Percentiles rank a stretch among this genome's conserved stretches.
These are phyloP conservation scores for Lentinus brumalis DNA, from an alignment of 768 basidiomycete species.

Conservation along the genomic window DNA sequence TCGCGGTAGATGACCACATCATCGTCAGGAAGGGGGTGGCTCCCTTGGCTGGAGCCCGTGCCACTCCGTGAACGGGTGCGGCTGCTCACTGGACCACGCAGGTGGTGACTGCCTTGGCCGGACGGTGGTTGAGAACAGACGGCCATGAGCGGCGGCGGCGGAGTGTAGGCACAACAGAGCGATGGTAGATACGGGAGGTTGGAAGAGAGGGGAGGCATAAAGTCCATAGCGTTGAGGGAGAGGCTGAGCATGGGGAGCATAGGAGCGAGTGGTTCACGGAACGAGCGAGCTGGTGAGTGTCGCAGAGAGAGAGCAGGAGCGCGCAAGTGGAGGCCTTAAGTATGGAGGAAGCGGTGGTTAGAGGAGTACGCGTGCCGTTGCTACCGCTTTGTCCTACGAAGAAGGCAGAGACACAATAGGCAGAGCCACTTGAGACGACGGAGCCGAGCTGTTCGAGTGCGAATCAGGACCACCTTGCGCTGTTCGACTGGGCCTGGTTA, in stretches of 20 bases:
- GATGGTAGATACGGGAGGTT: no score
- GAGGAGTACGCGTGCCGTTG: background rate
- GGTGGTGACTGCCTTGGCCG: no score
- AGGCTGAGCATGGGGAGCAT: background rate
- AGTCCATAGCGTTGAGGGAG: background rate
- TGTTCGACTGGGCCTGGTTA: no score
- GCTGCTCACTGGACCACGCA: no score
- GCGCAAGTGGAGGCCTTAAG: background rate
- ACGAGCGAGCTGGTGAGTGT: background rate
- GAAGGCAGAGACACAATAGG: background rate
- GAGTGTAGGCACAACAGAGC: no score
- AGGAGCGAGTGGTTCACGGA: background rate
- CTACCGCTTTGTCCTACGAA: background rate
- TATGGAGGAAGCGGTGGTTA: background rate
- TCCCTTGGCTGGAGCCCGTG: no score
- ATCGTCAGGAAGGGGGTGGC: no score
- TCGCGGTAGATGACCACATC: no score
- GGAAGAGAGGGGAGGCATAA: background rate
- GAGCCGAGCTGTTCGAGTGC: background rate
- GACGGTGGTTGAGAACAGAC: no score
- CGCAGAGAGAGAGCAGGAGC: background rate
- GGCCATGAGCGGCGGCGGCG: no score
- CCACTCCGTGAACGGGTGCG: no score
- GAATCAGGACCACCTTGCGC: no score
- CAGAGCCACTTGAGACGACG: background rate